Conservation (phyloP, 1,284 basidiomycete genomes). For the Rhodotorula sp. region DNA sequence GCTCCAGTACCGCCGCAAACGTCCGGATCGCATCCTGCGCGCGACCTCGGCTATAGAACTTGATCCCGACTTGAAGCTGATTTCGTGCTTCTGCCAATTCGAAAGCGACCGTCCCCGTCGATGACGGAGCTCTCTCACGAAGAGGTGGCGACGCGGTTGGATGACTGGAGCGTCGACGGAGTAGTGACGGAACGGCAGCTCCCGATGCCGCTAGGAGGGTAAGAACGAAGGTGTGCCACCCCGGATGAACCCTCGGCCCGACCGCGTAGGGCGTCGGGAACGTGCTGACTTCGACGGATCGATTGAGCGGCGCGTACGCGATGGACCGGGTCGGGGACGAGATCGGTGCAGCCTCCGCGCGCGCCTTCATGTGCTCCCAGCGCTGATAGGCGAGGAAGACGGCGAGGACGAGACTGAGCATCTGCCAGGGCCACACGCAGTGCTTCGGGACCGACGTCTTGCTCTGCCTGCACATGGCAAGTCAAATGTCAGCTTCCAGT, state of each 20-base stretch:
- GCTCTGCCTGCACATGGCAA: background rate
- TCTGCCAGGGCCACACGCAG: constrained; percentile 14
- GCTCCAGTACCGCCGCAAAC: constrained; percentile 1
- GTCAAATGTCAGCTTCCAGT: background rate
- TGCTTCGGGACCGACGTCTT: background rate
- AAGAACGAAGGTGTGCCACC: background rate
- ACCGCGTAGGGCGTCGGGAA: constrained; percentile 26
- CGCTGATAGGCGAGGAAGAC: constrained; percentile 8
- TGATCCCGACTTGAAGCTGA: constrained; percentile 10
- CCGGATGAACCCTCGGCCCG: background rate
- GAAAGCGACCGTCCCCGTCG: constrained; percentile 15
- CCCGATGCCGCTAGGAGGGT: background rate
- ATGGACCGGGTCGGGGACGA: constrained; percentile 11
- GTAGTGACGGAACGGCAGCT: background rate
- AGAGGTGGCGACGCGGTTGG: background rate
- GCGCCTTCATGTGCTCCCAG: background rate
- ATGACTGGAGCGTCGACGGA: background rate
- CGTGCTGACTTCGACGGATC: constrained; percentile 3
- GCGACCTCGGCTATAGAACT: background rate
- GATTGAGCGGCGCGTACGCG: constrained; percentile 16
- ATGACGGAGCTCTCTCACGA: constrained; percentile 11
- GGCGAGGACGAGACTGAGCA: constrained; percentile 14
- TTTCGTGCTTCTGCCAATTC: background rate
- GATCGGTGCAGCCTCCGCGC: background rate
- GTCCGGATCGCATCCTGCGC: constrained; percentile 4